A percentile compares a stretch with the other conserved stretches of the same genome.
Conservation (phyloP, 1,139 yeast genomes). For the Maudiozyma humilis region DNA sequence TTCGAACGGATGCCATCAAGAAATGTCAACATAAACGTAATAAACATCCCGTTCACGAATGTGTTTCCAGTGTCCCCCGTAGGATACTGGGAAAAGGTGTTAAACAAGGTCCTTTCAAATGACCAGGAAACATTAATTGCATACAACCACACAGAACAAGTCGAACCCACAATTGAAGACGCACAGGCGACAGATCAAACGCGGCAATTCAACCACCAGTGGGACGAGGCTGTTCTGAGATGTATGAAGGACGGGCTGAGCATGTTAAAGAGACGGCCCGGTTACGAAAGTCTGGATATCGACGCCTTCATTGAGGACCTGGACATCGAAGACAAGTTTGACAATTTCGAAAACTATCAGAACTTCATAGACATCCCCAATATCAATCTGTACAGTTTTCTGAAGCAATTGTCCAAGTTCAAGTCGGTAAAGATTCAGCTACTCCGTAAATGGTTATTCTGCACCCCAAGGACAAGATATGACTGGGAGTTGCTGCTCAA, state of each 20-base stretch:
- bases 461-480: conserved; percentile 32
- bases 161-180: not conserved
- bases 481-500: conserved; percentile 33
- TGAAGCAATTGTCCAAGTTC: conserved; percentile 27
- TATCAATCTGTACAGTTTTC: conserved; percentile 30
- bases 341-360: conserved; percentile 23
- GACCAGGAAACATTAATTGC: conserved; percentile 25
- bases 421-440: conserved; percentile 31
- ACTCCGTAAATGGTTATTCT: conserved; percentile 32
- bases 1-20: conserved; percentile 29
- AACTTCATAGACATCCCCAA: conserved; percentile 29
- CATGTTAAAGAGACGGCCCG: conserved; percentile 4
- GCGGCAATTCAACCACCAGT: conserved; percentile 12
- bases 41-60: conserved; percentile 31
- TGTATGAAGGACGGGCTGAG: conserved; percentile 15
- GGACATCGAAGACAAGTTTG: conserved; percentile 16
- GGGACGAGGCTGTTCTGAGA: conserved; percentile 20
- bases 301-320: conserved; percentile 13
- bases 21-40: conserved; percentile 24
- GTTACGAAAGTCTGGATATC: conserved; percentile 8
- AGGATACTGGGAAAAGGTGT: conserved; percentile 20
- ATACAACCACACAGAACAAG: conserved; percentile 1
- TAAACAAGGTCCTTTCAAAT: conserved; percentile 11
- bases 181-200: conserved; percentile 7
- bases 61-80: conserved; percentile 27